Percentiles rank a stretch among this genome's conserved stretches.
Conservation (phyloP, 1,284 basidiomycete genomes). For the Cryptococcus sp. region DNA sequence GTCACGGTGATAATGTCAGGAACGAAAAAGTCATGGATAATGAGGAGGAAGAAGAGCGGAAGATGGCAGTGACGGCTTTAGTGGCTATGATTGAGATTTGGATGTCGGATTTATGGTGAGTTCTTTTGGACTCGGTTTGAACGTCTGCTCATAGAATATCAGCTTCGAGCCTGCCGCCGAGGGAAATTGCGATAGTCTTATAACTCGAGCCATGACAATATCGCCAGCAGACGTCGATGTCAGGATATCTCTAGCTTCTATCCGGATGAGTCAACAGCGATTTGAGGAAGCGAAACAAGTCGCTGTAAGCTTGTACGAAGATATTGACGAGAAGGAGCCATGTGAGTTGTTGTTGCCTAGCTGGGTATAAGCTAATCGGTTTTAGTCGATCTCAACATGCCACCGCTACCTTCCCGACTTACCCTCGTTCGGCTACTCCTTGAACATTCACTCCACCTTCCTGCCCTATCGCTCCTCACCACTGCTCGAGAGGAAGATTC, state of each 20-base stretch:
- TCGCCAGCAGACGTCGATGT: conserved; percentile 75
- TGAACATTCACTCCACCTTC: conserved; percentile 66
- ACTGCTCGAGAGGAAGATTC: conserved; percentile 78
- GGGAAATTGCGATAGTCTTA: conserved; percentile 71
- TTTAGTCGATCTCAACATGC: conserved; percentile 64
- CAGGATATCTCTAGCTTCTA: conserved; percentile 75
- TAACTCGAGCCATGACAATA: conserved; percentile 65
- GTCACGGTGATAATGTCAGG: conserved; percentile 2
- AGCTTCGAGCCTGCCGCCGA: conserved; percentile 24
- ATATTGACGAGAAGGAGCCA: conserved; percentile 68
- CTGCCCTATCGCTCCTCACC: conserved; percentile 70
- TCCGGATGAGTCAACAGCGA: conserved; percentile 80
- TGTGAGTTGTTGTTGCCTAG: conserved; percentile 50
- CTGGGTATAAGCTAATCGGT: neutral
- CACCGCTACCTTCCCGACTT: conserved; percentile 68
- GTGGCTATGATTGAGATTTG: conserved; percentile 93
- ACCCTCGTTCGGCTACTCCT: conserved; percentile 76
- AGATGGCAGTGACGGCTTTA: conserved; percentile 74
- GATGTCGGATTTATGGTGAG: conserved; percentile 92
- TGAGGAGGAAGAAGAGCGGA: conserved; percentile 59
- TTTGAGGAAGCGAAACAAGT: conserved; percentile 72
- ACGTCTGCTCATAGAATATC: neutral
- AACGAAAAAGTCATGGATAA: conserved; percentile 38
- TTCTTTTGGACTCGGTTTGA: conserved; percentile 5
- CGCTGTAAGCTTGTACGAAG: conserved; percentile 64